Evolutionary conservation across 2,329 filamentous ascomycete species (phyloP), one percentile per base, ranked within the genome.

Genomic region (Tolypocladium cylindrosporum): DNA sequence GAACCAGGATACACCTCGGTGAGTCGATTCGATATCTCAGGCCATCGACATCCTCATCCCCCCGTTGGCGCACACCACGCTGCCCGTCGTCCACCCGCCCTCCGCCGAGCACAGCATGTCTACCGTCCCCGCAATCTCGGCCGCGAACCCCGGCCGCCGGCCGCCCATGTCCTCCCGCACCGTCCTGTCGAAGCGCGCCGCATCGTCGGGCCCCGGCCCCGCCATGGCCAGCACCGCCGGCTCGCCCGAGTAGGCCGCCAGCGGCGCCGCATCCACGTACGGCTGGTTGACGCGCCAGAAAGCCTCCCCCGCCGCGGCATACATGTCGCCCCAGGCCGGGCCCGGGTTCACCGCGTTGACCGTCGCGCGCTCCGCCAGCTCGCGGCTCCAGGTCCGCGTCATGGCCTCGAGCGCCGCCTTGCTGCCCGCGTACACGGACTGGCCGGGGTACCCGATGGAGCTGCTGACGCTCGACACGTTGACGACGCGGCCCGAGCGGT

Each of bases 41-140:
- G 71, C 69, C 60, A 71, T 70, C 24, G 68, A 69, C 70, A 74
- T 74, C 63, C 68, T 72, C 70, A 74, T 74, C 11, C 74, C 74
- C 3, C 87, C 87, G 64, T 89, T 89, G 16, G 86, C 86, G 71
- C 84, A 88, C n/a, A 90, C 78, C 39, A 89, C 81, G 66, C 82
- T 86, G 4, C 87, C 87, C 1, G 87, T 90, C 59, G 83, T 85
- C 86, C 86, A 90, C 2, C 77, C 81, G 43, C 78, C 79, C 69
- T 90, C 87, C 13, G 79, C 78, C 8, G 80, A 81, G 68, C 86
- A 89, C 45, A 90, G 73, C 85, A 90, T 88, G 10, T 80, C 86
- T 53, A 90, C 82, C 6, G 87, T 81, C 1, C 86, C 87, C 0
- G 87, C 87, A 71, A 90, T 78, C 71, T 90, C 87, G 45, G 60